These are phyloP conservation scores for Camellia oleifera DNA, from an alignment of 179 eudicot genomes.

Conservation along the genomic window DNA sequence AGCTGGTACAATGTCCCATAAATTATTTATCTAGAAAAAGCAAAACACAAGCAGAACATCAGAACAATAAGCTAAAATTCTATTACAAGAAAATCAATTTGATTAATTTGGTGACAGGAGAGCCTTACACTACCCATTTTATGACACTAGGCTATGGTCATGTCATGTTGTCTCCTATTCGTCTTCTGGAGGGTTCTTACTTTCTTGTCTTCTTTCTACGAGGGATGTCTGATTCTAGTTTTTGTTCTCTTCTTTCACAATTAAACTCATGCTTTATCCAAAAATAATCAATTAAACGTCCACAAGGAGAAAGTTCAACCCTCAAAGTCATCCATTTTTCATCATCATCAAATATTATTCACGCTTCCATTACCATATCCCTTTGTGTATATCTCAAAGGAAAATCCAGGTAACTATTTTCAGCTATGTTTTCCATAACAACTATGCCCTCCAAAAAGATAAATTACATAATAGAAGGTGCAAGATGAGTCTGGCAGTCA, in stretches of 20 bases:
- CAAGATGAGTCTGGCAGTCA: too few species aligned
- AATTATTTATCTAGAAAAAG: conserved; percentile 52
- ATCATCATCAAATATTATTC: neutral
- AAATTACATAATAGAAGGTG: too few species aligned
- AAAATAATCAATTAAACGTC: neutral
- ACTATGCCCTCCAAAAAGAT: too few species aligned
- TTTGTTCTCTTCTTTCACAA: neutral
- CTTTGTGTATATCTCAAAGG: neutral
- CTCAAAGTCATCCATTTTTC: neutral
- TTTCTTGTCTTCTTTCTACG: neutral
- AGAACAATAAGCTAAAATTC: neutral
- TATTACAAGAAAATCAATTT: too few species aligned
- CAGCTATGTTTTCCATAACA: too few species aligned
- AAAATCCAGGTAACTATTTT: neutral
- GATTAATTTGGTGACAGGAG: neutral
- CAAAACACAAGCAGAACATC: conserved; percentile 11
- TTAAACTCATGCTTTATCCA: neutral
- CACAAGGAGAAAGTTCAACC: neutral
- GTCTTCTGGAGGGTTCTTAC: neutral
- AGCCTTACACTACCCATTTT: too few species aligned
- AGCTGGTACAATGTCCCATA: conserved; percentile 81
- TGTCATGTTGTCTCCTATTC: neutral
- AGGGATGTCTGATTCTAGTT: neutral
- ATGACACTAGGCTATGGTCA: neutral
- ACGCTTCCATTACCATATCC: neutral